phyloP scores from a whole-genome alignment of 345 rosid genomes.

The Hirschfeldia incana region DNA sequence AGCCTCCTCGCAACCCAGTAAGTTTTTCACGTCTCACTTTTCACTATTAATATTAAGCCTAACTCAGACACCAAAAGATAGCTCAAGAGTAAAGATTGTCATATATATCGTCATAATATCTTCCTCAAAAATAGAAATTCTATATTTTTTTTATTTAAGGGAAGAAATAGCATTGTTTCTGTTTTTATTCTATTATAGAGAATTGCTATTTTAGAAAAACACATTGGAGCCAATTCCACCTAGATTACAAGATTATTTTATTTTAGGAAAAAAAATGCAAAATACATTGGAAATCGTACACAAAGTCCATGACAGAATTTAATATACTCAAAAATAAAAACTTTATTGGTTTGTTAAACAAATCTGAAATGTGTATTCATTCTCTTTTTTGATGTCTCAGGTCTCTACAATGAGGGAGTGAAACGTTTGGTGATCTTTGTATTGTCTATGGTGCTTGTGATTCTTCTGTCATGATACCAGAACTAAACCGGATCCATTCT shows the following conservation, averaged over 20 bases:
- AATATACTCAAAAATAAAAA: not conserved
- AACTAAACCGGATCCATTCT: conserved; percentile 21
- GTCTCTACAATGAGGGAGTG: conserved; percentile 46
- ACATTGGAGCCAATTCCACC: no score
- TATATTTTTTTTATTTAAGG: no score
- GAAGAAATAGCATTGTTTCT: no score
- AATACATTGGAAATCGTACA: no score
- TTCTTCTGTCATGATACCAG: conserved; percentile 36
- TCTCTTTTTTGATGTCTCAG: conserved; percentile 41
- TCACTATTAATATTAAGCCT: not conserved
- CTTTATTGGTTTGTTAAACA: not conserved
- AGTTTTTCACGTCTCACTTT: conserved; percentile 22
- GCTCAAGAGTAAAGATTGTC: not conserved
- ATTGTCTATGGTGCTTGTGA: conserved; percentile 37
- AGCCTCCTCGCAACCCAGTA: conserved; percentile 73
- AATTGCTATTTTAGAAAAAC: no score
- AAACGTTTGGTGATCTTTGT: conserved; percentile 39
- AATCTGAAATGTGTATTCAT: not conserved
- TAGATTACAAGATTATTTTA: no score
- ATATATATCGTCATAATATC: not conserved
- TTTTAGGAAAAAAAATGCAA: no score
- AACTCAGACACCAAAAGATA: not conserved
- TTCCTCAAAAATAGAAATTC: no score
- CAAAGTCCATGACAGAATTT: not conserved
- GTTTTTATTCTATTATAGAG: no score